Evolutionary conservation across 305 asterid genomes (phyloP), one percentile per base, ranked within the genome.

Genomic region (Fraxinus platypoda): DNA sequence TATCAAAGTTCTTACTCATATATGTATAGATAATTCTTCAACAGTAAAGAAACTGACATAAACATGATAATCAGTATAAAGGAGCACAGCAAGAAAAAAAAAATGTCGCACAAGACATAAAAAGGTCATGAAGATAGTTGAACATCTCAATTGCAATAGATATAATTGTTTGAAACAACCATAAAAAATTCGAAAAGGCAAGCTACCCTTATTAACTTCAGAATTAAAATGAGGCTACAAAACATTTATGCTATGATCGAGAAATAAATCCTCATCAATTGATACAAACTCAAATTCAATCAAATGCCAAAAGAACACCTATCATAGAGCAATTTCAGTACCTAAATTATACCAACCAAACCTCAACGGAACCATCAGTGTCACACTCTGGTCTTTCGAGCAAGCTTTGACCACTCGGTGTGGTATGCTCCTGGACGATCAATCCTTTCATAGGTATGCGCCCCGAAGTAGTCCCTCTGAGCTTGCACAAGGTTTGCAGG

Each of bases 401-500:
- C 96, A 75, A 91, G 91, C 89, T 92, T 93, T 12, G 92, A 84
- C 97, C 97, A 93, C 91, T 93, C 94, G 3, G 97, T 92, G 82
- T 93, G 97, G 80, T 80, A 90, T 11, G 97, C 78, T 76, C 97
- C 97, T 0, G 89, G 49, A 76, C 76, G 66, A 81, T 93, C 97
- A 75, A 86, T 78, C 88, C 96, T 91, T 85, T 93, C 96, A 49
- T 93, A 93, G 3, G 97, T 93, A 87, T 93, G 97, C 0, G 98
- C 98, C 83, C 98, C 98, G 28, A 93, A 93, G 82, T 91, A 93
- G 84, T 93, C 97, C 87, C 97, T 91, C 74, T 93, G 97, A 68
- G 97, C 97, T 87, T 93, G 97, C 78, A 93, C 96, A 80, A 92
- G 92, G 84, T 92, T 93, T 0, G 97, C 97, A 0, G 97, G 97